Evolutionary conservation across 192 early-diverging fungal species (phyloP).

Genomic region (Backusella macrospora): DNA sequence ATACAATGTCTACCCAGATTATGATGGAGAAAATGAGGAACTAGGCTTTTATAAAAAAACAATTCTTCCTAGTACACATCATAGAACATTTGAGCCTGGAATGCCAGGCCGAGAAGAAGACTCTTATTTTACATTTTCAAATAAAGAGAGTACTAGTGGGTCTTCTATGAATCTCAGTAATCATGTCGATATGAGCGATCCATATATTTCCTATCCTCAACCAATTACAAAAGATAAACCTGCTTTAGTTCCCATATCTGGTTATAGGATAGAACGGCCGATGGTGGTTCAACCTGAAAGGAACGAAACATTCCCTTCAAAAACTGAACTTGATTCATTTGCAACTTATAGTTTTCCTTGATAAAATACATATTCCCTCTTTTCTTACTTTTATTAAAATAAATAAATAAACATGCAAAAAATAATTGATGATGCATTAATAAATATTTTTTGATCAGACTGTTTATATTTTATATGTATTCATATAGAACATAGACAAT

Average conservation of each 20-base stretch:
- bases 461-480: background rate
- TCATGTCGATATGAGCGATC: background rate
- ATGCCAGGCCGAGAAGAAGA: background rate
- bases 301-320: background rate
- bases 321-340: slow-evolving; percentile 8
- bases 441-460: background rate
- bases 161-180: background rate
- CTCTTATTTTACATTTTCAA: background rate
- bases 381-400: background rate
- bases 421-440: background rate
- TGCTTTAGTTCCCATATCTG: slow-evolving; percentile 10
- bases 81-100: background rate
- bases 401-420: no score
- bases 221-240: background rate
- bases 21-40: no score
- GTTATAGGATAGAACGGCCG: background rate
- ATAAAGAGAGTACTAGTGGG: background rate
- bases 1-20: background rate
- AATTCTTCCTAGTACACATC: background rate
- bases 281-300: background rate
- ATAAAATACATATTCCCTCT: background rate
- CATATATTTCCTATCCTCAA: background rate
- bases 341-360: background rate
- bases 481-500: background rate
- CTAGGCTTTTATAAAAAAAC: no score